These are phyloP conservation scores for Dothiorella sarmentorum DNA, from an alignment of 2,329 filamentous ascomycete genomes.

Conservation along the genomic window DNA sequence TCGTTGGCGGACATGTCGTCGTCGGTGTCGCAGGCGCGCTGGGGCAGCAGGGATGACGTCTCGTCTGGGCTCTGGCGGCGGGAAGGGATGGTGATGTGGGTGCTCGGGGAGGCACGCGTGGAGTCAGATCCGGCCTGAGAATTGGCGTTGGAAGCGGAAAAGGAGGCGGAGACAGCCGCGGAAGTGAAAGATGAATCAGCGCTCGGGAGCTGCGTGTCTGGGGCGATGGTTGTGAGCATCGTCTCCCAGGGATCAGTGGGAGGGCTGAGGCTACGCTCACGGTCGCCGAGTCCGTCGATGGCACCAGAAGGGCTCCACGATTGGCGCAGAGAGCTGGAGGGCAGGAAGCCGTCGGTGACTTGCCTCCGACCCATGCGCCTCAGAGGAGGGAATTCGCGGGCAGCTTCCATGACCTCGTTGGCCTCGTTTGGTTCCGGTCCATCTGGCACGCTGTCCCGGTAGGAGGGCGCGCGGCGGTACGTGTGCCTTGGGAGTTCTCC, in stretches of 20 bases:
- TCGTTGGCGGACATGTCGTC: slow-evolving; percentile 26
- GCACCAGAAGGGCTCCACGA: slow-evolving; percentile 34
- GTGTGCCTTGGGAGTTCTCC: slow-evolving; percentile 4
- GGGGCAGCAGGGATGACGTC: slow-evolving; percentile 31
- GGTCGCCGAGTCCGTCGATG: slow-evolving; percentile 76
- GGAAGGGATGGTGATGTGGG: slow-evolving; percentile 38
- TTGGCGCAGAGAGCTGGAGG: slow-evolving; percentile 36
- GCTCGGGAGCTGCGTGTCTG: slow-evolving; percentile 77
- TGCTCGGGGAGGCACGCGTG: slow-evolving; percentile 29
- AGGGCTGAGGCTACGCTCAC: slow-evolving; percentile 76
- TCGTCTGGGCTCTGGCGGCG: slow-evolving; percentile 43
- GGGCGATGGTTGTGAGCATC: slow-evolving; percentile 73
- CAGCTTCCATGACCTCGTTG: slow-evolving; percentile 19
- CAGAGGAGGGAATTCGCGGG: slow-evolving; percentile 33
- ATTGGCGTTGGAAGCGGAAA: slow-evolving; percentile 23
- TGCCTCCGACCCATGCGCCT: slow-evolving; percentile 38
- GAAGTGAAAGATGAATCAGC: slow-evolving; percentile 80
- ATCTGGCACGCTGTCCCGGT: neutral
- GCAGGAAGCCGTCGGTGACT: slow-evolving; percentile 35
- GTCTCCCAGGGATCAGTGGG: slow-evolving; percentile 73
- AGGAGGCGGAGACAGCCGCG: slow-evolving; percentile 52
- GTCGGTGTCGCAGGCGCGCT: slow-evolving; percentile 50
- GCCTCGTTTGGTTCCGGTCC: slow-evolving; percentile 23
- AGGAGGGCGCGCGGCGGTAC: slow-evolving; percentile 3
- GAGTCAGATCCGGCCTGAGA: slow-evolving; percentile 8